These are phyloP conservation scores for Curvularia lunata DNA, from an alignment of 2,329 filamentous ascomycete genomes.

Conservation along the genomic window DNA sequence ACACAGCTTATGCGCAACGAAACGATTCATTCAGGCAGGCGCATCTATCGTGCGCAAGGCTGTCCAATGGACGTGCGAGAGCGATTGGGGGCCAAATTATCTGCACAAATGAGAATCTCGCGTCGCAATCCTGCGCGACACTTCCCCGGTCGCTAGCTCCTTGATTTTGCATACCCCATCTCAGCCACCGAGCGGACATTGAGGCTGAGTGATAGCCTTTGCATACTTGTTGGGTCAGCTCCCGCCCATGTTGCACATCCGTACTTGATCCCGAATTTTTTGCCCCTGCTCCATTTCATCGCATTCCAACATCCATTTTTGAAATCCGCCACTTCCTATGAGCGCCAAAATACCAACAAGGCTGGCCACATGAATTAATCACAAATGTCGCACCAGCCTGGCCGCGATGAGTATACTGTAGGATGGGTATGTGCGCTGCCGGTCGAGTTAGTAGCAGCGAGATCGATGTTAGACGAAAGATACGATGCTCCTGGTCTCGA, in stretches of 20 bases:
- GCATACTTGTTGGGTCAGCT: background rate
- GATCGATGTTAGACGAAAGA: constrained; percentile 16
- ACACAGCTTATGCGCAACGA: background rate
- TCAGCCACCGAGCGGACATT: background rate
- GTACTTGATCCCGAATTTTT: background rate
- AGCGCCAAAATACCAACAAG: background rate
- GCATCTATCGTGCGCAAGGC: background rate
- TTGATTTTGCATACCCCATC: background rate
- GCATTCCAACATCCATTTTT: background rate
- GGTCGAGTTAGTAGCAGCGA: constrained; percentile 19
- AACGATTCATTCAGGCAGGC: background rate
- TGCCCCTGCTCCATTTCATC: background rate
- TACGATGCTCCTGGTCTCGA: constrained; percentile 28
- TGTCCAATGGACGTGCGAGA: background rate
- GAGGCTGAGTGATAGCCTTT: background rate
- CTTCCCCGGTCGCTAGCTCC: background rate
- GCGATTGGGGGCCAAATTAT: background rate
- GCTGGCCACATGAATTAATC: background rate
- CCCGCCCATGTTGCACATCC: background rate
- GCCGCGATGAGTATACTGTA: constrained; percentile 20
- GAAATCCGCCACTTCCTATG: background rate
- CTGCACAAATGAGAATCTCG: background rate
- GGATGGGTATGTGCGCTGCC: constrained; percentile 26
- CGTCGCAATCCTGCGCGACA: background rate
- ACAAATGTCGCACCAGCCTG: constrained; percentile 9